Evolutionary conservation across 2,329 filamentous ascomycete genomes (phyloP).

Genomic region (Cladophialophora psammophila): DNA sequence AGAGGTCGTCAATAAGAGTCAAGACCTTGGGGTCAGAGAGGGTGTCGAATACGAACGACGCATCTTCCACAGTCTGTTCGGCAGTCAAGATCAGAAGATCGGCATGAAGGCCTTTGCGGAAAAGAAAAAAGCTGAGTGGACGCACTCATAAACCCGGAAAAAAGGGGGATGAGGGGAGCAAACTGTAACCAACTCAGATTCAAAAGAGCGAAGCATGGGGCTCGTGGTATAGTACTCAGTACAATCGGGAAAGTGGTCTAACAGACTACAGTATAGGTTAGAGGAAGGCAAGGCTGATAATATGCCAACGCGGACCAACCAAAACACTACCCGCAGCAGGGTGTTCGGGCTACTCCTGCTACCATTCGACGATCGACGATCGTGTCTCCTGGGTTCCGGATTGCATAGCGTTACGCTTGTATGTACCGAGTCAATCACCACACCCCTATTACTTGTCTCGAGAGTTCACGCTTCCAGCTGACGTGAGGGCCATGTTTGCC

Average conservation of each 20-base stretch:
- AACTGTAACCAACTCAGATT: not conserved
- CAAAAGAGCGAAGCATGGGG: not conserved
- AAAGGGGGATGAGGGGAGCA: no score
- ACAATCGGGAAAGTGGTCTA: not conserved
- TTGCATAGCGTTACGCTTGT: not conserved
- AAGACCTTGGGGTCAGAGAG: constrained; percentile 85
- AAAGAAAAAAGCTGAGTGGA: constrained; percentile 94
- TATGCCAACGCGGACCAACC: not conserved
- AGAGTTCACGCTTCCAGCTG: not conserved
- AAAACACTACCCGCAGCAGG: not conserved
- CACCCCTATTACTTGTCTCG: not conserved
- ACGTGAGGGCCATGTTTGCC: not conserved
- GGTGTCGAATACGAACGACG: constrained; percentile 94
- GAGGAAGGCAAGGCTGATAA: not conserved
- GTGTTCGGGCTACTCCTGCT: no score
- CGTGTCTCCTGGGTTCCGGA: not conserved
- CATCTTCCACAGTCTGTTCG: constrained; percentile 92
- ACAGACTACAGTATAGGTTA: not conserved
- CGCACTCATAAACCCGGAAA: constrained; percentile 41
- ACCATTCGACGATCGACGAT: not conserved
- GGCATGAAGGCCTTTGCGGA: constrained; percentile 95
- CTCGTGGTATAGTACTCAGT: not conserved
- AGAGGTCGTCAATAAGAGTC: constrained; percentile 99
- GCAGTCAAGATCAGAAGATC: constrained; percentile 95
- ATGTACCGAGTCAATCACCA: no score